Conservation (phyloP, 2,329 filamentous ascomycete genomes). For the Trichophyton equinum region DNA sequence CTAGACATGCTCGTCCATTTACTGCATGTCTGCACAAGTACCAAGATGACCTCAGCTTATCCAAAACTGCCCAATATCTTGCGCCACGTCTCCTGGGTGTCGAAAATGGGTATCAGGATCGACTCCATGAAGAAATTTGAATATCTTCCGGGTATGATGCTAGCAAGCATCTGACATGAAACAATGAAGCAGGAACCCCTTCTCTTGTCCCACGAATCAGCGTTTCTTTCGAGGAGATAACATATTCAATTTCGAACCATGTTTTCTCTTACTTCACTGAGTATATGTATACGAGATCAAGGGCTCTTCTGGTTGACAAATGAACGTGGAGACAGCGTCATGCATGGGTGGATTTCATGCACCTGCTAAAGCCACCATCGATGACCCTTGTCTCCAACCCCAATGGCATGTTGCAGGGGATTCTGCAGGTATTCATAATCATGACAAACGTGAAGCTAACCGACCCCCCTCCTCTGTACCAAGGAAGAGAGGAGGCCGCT, state of each 20-base stretch:
- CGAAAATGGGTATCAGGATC: too few species aligned
- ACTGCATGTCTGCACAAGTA: background rate
- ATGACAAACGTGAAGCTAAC: constrained; percentile 1
- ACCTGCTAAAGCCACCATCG: background rate
- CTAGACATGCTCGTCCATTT: background rate
- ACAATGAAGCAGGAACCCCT: background rate
- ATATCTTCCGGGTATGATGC: background rate
- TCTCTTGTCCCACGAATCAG: background rate
- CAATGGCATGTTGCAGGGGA: background rate
- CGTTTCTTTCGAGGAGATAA: background rate
- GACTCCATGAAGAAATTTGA: background rate
- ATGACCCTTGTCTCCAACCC: background rate
- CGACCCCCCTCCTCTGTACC: background rate
- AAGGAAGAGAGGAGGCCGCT: background rate
- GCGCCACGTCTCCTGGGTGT: background rate
- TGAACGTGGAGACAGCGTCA: background rate
- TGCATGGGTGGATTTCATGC: background rate
- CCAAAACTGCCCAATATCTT: background rate
- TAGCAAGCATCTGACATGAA: background rate
- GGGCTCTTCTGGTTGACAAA: background rate
- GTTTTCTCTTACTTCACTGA: background rate
- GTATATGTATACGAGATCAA: background rate
- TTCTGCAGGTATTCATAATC: constrained; percentile 2
- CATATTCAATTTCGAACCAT: background rate
- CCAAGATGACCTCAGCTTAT: background rate